Evolutionary conservation across 306 rosid species (phyloP).

Genomic region (Pyrus pyrifolia): DNA sequence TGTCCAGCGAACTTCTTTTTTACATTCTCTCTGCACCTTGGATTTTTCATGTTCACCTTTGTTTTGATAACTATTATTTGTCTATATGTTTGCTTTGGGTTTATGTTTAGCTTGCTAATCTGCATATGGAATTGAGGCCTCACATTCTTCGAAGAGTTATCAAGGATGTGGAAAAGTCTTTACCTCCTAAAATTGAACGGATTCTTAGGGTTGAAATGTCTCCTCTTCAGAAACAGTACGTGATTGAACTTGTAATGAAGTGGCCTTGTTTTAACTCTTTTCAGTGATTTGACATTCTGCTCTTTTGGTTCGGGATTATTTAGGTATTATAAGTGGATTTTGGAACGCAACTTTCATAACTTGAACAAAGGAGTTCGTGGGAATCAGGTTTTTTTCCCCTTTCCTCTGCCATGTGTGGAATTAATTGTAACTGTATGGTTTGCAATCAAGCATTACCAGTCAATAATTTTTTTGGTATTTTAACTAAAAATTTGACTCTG

Average conservation of each 20-base stretch:
- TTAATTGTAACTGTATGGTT: not conserved
- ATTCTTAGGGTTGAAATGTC: conserved; percentile 98
- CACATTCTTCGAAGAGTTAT: conserved; percentile 98
- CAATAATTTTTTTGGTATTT: not conserved
- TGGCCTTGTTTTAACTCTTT: not conserved
- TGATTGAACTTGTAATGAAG: conserved; percentile 7
- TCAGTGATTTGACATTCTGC: conserved; percentile 14
- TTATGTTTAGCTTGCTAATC: conserved; percentile 78
- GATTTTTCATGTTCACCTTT: not conserved
- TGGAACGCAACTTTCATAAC: conserved; percentile 97
- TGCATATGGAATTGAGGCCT: conserved; percentile 95
- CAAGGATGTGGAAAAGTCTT: conserved; percentile 97
- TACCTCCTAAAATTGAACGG: conserved; percentile 99
- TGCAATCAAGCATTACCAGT: not conserved
- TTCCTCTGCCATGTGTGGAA: not conserved
- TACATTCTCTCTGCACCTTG: not conserved
- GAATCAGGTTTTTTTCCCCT: conserved; percentile 60
- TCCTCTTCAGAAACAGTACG: conserved; percentile 98
- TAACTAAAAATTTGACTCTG: not conserved
- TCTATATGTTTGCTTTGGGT: conserved; percentile 5
- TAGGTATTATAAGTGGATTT: conserved; percentile 99
- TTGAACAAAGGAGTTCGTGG: conserved; percentile 99
- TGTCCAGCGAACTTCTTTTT: not conserved
- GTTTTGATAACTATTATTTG: conserved; percentile 2
- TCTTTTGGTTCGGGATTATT: conserved; percentile 15